Evolutionary conservation across 116 monocot genomes (phyloP), one percentile per base, ranked within the genome.

Genomic region (Papilionanthe hybrid): DNA sequence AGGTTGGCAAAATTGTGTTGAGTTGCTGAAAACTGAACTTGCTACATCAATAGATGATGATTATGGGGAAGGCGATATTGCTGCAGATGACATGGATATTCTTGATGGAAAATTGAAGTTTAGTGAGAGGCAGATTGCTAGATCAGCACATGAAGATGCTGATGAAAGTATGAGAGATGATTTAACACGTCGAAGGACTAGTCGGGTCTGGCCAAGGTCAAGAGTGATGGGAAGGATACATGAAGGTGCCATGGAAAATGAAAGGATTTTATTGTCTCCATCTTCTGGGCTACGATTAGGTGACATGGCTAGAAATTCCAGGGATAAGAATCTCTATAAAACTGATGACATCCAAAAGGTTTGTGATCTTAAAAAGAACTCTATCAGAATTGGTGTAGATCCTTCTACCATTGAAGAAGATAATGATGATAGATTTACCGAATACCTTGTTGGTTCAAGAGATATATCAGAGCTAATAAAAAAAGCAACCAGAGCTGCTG

Each of bases 381-480:
- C 47, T 12, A 82, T 71, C 29, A 83, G 25, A 43, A 68, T 67
- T 55, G 88, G 84, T 78, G 28, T 23, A 53, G 84, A 82, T 78
- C 37, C 15, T 55, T 29, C 75, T 72, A 23, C 28, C 8, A 73
- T 18, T 27, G 77, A 29, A 57, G 87, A 86, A 37, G 86, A 93
- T 25, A 76, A 80, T 83, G 92, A 93, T 80, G 93, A 99, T 29
- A 84, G 95, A 43, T 91, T 93, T 65, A 79, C 27, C 72, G 90
- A 86, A 56, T 99, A 95, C 72, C 85, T 44, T 75, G 75, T 95
- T 79, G 99, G 95, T 37, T 87, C 89, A 68, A 93, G 76, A 72
- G 92, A 95, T 86, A 99, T 99, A 71, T 89, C 93, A 74, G 90
- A 93, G n/a, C 79, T 93, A 63, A 92, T 99, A 72, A 90, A 87